Percentiles rank a stretch among this genome's conserved stretches.
Conservation (phyloP, 768 basidiomycete genomes). For the Grammothele lineata region DNA sequence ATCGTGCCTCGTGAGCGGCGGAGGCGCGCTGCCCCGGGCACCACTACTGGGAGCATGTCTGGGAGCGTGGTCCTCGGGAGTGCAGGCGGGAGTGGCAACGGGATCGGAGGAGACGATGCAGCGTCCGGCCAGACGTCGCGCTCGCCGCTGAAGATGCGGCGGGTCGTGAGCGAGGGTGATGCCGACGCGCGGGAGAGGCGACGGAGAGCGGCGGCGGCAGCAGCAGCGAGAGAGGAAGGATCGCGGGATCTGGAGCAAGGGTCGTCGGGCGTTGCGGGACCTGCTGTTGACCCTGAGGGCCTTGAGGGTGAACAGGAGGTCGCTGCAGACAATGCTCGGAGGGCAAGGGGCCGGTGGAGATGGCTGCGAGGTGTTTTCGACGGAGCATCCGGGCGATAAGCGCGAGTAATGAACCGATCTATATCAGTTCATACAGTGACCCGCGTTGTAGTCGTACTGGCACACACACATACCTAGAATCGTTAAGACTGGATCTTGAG, state of each 20-base stretch:
- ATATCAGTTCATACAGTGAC: too few species aligned
- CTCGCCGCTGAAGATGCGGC: conserved; percentile 6
- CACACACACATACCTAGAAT: too few species aligned
- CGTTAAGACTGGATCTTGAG: too few species aligned
- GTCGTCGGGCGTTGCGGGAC: too few species aligned
- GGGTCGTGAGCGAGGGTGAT: conserved; percentile 17
- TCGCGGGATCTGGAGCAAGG: too few species aligned
- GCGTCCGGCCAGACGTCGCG: background rate
- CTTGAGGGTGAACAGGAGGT: too few species aligned
- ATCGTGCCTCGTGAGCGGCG: conserved; percentile 53
- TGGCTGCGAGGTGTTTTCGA: background rate
- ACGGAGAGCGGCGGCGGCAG: conserved; percentile 2
- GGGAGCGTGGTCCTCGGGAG: conserved; percentile 1
- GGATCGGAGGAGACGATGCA: conserved; percentile 12
- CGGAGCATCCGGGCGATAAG: background rate
- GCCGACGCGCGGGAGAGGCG: conserved; percentile 9
- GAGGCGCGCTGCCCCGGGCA: conserved; percentile 35
- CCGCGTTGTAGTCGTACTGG: too few species aligned
- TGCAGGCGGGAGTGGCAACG: background rate
- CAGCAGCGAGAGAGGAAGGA: conserved; percentile 4
- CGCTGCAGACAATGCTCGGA: conserved; percentile 2
- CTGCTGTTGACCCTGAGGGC: too few species aligned
- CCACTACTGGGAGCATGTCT: conserved; percentile 16
- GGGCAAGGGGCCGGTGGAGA: background rate
- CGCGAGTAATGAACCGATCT: background rate